These are phyloP conservation scores for Calocybe cyanea DNA, from an alignment of 768 basidiomycete species.

Conservation along the genomic window DNA sequence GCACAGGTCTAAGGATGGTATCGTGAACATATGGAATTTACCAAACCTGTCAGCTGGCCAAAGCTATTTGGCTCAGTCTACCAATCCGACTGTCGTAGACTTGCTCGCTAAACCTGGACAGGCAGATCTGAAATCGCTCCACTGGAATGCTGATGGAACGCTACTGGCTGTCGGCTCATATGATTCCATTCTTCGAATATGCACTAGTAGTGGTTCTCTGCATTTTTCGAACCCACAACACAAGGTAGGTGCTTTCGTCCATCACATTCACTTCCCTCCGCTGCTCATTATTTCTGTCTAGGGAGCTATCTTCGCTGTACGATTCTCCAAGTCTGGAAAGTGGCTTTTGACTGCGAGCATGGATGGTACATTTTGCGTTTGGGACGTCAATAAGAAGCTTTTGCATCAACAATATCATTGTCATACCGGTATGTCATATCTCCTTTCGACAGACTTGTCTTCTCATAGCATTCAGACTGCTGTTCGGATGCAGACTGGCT, in stretches of 20 bases:
- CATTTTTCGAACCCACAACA: conserved; percentile 65
- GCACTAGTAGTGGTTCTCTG: conserved; percentile 51
- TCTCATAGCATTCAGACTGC: conserved; percentile 49
- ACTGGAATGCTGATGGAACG: conserved; percentile 74
- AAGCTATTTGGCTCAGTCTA: too few species aligned
- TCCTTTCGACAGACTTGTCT: conserved; percentile 3
- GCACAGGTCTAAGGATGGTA: conserved; percentile 79
- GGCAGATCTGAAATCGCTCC: conserved; percentile 70
- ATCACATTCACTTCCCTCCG: too few species aligned
- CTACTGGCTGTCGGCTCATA: conserved; percentile 77
- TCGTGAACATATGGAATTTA: conserved; percentile 71
- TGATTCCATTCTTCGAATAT: conserved; percentile 69
- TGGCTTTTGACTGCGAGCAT: conserved; percentile 76
- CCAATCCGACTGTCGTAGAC: conserved; percentile 43
- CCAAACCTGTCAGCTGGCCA: conserved; percentile 33
- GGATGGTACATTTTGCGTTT: conserved; percentile 74
- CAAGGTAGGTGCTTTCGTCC: conserved; percentile 58
- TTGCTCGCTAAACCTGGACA: conserved; percentile 43
- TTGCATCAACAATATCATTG: conserved; percentile 59
- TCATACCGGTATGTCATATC: conserved; percentile 55
- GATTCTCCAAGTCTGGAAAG: conserved; percentile 70
- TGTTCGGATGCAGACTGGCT: conserved; percentile 84
- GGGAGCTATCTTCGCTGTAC: conserved; percentile 78
- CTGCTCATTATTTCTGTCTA: conserved; percentile 30
- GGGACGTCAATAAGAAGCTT: conserved; percentile 64